These are phyloP conservation scores for Nemania diffusa DNA, from an alignment of 2,329 filamentous ascomycete species.

Conservation along the genomic window DNA sequence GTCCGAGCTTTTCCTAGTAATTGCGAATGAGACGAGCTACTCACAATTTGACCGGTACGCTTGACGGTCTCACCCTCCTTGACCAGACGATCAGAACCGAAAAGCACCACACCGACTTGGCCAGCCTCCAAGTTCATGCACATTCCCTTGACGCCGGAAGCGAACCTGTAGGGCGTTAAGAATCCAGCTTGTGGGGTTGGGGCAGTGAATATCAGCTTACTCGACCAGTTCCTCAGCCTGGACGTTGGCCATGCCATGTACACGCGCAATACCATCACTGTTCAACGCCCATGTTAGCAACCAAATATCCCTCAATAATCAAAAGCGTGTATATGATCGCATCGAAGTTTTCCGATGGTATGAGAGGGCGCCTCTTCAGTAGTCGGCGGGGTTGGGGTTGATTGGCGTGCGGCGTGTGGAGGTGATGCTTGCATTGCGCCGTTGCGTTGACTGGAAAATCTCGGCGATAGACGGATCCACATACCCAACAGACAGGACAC, in stretches of 20 bases:
- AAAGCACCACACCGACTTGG: slow-evolving; percentile 99
- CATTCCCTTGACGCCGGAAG: slow-evolving; percentile 99
- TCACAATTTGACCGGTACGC: slow-evolving; percentile 99
- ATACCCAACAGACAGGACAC: slow-evolving; percentile 98
- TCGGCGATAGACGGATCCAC: slow-evolving; percentile 55
- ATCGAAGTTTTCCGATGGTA: slow-evolving; percentile 4
- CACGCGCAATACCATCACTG: slow-evolving; percentile 99
- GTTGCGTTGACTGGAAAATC: slow-evolving; percentile 43
- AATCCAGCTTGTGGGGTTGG: slow-evolving; percentile 34
- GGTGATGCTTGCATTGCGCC: slow-evolving; percentile 25
- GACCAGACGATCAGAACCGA: slow-evolving; percentile 99
- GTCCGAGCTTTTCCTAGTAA: not conserved
- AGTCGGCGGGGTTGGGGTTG: slow-evolving; percentile 22
- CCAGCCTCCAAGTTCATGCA: slow-evolving; percentile 99
- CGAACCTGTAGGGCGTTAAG: slow-evolving; percentile 73
- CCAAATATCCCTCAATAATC: slow-evolving; percentile 30
- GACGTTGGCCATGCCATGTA: slow-evolving; percentile 99
- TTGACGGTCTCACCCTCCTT: slow-evolving; percentile 99
- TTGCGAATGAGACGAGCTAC: slow-evolving; percentile 54
- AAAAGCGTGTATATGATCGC: slow-evolving; percentile 12
- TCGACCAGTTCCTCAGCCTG: slow-evolving; percentile 99
- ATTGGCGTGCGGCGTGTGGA: slow-evolving; percentile 24
- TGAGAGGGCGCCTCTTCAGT: slow-evolving; percentile 3
- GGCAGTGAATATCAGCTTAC: slow-evolving; percentile 68
- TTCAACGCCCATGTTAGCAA: slow-evolving; percentile 45